A percentile compares a stretch with the other conserved stretches of the same genome.
phyloP scores from a whole-genome alignment of 768 basidiomycete species.

The Rhodotorula taiwanensis region DNA sequence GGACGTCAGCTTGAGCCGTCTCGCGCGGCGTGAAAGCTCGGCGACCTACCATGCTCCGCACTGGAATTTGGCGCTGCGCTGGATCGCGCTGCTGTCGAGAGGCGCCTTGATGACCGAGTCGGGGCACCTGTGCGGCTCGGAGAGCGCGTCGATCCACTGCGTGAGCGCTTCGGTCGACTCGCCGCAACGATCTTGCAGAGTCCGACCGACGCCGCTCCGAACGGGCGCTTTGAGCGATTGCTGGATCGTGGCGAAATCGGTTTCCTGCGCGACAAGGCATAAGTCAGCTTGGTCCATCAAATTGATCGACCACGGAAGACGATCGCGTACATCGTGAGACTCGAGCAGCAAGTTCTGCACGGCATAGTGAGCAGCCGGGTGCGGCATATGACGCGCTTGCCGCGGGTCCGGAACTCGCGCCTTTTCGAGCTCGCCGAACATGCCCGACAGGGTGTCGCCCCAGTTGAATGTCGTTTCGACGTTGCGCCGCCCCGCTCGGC shows the following conservation, averaged over 20 bases:
- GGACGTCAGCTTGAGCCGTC: too few relatives aligned
- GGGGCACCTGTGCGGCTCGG: too few relatives aligned
- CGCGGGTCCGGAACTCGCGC: slow-evolving; percentile 6
- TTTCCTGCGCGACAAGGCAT: too few relatives aligned
- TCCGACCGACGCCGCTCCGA: background rate
- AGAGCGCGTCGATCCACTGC: background rate
- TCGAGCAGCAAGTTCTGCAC: slow-evolving; percentile 25
- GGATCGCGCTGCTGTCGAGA: too few relatives aligned
- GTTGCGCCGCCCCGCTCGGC: slow-evolving; percentile 15
- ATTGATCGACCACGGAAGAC: background rate
- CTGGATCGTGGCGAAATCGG: background rate
- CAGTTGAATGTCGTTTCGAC: slow-evolving; percentile 28
- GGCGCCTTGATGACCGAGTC: too few relatives aligned
- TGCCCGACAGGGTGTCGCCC: slow-evolving; percentile 18
- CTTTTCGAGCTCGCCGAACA: slow-evolving; percentile 19
- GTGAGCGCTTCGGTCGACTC: background rate
- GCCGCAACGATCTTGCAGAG: slow-evolving; percentile 4
- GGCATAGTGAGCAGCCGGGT: slow-evolving; percentile 25
- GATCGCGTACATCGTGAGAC: slow-evolving; percentile 14
- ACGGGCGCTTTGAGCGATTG: background rate
- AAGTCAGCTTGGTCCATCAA: background rate
- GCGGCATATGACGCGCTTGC: slow-evolving; percentile 13
- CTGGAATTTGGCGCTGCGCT: too few relatives aligned
- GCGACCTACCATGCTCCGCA: too few relatives aligned
- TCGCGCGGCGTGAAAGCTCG: too few relatives aligned